These are phyloP conservation scores for Pythium aquatile DNA, from an alignment of 352 stramenopile genomes.

Conservation along the genomic window DNA sequence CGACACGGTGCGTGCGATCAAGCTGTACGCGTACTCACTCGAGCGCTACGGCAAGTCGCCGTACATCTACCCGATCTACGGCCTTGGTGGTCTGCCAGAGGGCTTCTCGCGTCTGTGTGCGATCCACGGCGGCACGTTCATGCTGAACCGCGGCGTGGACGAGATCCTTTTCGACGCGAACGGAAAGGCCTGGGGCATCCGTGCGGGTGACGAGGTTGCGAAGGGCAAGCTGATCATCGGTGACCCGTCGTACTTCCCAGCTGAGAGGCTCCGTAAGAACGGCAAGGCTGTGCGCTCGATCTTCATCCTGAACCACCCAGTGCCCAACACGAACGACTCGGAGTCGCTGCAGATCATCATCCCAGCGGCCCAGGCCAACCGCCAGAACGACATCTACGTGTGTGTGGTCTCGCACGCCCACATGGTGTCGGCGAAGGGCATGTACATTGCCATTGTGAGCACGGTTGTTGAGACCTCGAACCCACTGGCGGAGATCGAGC, in stretches of 20 bases:
- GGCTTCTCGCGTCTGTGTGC: slow-evolving; percentile 98
- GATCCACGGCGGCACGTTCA: slow-evolving; percentile 99
- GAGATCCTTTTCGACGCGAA: slow-evolving; percentile 93
- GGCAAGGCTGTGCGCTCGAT: slow-evolving; percentile 98
- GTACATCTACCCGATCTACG: slow-evolving; percentile 99
- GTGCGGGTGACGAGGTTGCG: slow-evolving; percentile 93
- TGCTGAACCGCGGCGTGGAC: slow-evolving; percentile 97
- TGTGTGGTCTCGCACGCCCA: slow-evolving; percentile 94
- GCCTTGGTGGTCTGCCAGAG: slow-evolving; percentile 97
- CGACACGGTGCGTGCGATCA: slow-evolving; percentile 94
- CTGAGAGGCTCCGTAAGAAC: slow-evolving; percentile 90
- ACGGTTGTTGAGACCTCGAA: slow-evolving; percentile 97
- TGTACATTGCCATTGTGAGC: slow-evolving; percentile 99
- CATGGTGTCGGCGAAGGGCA: slow-evolving; percentile 93
- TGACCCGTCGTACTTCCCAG: slow-evolving; percentile 98
- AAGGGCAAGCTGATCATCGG: slow-evolving; percentile 98
- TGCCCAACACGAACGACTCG: slow-evolving; percentile 96
- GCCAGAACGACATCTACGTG: slow-evolving; percentile 99
- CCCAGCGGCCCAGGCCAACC: slow-evolving; percentile 93
- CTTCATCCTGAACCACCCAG: slow-evolving; percentile 98
- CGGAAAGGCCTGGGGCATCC: slow-evolving; percentile 93
- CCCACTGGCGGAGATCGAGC: slow-evolving; percentile 93
- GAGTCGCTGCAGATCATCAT: slow-evolving; percentile 99
- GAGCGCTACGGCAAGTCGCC: slow-evolving; percentile 96
- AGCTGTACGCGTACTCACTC: slow-evolving; percentile 98